Percentiles rank a stretch among this genome's conserved stretches.
Conservation (phyloP, 1,284 basidiomycete species). For the Earliella scabrosa region DNA sequence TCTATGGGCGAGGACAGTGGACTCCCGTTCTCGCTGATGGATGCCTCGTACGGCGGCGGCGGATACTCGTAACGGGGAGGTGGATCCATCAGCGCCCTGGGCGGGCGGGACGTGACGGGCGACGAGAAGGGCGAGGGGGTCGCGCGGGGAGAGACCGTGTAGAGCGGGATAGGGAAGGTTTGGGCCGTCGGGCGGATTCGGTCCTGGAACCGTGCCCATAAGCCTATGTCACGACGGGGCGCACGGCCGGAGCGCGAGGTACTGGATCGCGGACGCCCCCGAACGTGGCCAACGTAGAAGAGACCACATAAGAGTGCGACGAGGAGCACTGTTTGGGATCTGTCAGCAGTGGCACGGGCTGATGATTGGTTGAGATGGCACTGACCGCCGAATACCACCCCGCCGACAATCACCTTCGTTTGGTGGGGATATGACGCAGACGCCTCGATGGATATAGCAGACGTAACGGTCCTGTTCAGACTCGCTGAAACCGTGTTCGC, state of each 20-base stretch:
- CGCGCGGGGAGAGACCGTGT: background rate
- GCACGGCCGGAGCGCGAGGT: background rate
- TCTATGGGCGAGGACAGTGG: background rate
- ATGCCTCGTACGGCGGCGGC: slow-evolving; percentile 6
- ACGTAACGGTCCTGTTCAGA: background rate
- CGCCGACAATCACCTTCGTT: background rate
- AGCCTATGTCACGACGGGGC: no score
- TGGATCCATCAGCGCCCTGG: background rate
- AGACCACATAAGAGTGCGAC: background rate
- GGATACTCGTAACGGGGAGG: slow-evolving; percentile 5
- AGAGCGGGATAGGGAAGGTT: background rate
- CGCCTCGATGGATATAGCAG: background rate
- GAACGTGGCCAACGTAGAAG: slow-evolving; percentile 1
- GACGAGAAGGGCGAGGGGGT: background rate
- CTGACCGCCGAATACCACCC: slow-evolving; percentile 8
- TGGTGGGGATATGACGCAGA: background rate
- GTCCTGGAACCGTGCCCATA: no score
- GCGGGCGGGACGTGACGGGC: background rate
- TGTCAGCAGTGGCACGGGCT: background rate
- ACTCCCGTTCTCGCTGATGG: background rate
- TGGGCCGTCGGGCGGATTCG: background rate
- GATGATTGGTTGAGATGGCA: background rate
- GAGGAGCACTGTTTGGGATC: background rate
- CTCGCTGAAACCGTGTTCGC: no score
- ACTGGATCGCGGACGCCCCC: background rate